Evolutionary conservation across 208 protist species (phyloP).

Genomic region (Acanthamoeba triangularis): DNA sequence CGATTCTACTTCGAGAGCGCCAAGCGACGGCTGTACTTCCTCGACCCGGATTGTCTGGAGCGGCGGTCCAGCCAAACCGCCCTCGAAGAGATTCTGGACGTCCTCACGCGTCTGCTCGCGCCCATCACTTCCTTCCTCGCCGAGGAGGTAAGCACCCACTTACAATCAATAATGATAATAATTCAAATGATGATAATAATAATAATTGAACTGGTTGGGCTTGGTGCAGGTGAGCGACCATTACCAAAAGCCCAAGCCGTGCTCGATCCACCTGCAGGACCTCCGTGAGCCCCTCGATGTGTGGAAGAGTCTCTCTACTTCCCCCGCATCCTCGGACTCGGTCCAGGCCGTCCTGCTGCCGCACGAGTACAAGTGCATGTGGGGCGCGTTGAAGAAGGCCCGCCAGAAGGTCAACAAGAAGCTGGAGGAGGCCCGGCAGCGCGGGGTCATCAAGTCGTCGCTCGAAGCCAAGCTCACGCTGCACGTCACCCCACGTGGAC

Average conservation of each 20-base stretch:
- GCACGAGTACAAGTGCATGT: slow-evolving; percentile 58
- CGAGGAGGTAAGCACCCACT: background rate
- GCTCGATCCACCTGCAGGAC: slow-evolving; percentile 54
- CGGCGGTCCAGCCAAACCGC: slow-evolving; percentile 15
- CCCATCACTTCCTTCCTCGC: slow-evolving; percentile 50
- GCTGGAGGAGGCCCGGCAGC: background rate
- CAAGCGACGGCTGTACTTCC: slow-evolving; percentile 45
- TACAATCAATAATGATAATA: too few relatives aligned
- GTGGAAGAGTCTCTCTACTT: background rate
- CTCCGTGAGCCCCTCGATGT: background rate
- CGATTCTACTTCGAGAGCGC: slow-evolving; percentile 20
- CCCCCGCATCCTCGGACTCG: background rate
- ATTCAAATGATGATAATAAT: too few relatives aligned
- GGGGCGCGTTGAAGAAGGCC: slow-evolving; percentile 16
- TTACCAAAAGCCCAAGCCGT: slow-evolving; percentile 25
- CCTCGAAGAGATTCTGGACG: background rate
- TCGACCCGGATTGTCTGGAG: background rate
- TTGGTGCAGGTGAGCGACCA: slow-evolving; percentile 11
- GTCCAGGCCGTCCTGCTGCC: background rate
- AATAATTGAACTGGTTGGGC: background rate
- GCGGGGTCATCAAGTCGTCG: background rate
- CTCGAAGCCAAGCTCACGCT: background rate
- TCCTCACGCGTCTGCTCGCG: background rate
- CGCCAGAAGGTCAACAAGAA: background rate
- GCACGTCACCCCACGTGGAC: background rate